Conservation (phyloP, 352 stramenopile genomes). For the Globisporangium nodosum region DNA sequence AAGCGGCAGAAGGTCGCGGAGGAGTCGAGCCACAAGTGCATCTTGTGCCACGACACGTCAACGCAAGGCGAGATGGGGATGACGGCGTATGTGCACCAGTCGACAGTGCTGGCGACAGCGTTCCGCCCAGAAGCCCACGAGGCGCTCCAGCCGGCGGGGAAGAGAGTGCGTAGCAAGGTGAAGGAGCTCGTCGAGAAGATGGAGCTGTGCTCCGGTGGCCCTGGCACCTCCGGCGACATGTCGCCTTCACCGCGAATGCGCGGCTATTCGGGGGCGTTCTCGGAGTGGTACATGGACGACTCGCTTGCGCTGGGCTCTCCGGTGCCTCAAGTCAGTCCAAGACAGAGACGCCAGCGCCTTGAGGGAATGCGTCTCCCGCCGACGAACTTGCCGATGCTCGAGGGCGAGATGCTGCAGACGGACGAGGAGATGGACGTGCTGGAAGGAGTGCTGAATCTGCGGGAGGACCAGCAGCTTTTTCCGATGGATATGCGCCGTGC, state of each 20-base stretch:
- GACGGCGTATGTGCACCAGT: slow-evolving; percentile 82
- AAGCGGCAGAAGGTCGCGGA: slow-evolving; percentile 48
- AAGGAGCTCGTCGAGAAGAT: slow-evolving; percentile 81
- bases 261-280: slow-evolving; percentile 50
- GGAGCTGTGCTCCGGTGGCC: slow-evolving; percentile 71
- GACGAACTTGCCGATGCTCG: slow-evolving; percentile 40
- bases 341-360: slow-evolving; percentile 28
- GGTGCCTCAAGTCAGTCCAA: slow-evolving; percentile 30
- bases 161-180: slow-evolving; percentile 50
- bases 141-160: slow-evolving; percentile 41
- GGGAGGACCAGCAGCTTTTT: slow-evolving; percentile 53
- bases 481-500: slow-evolving; percentile 42
- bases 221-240: slow-evolving; percentile 19
- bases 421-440: slow-evolving; percentile 68
- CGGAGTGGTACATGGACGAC: slow-evolving; percentile 72
- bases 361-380: slow-evolving; percentile 38
- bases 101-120: slow-evolving; percentile 67
- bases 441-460: slow-evolving; percentile 59
- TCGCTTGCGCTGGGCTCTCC: slow-evolving; percentile 16
- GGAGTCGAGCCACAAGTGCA: slow-evolving; percentile 62
- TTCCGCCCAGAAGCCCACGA: slow-evolving; percentile 75
- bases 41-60: slow-evolving; percentile 81
- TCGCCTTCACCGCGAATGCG: slow-evolving; percentile 52
- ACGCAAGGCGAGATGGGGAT: slow-evolving; percentile 80
- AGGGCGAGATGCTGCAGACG: slow-evolving; percentile 54